phyloP scores from a whole-genome alignment of 306 rosid species.

The Cucumis melo region DNA sequence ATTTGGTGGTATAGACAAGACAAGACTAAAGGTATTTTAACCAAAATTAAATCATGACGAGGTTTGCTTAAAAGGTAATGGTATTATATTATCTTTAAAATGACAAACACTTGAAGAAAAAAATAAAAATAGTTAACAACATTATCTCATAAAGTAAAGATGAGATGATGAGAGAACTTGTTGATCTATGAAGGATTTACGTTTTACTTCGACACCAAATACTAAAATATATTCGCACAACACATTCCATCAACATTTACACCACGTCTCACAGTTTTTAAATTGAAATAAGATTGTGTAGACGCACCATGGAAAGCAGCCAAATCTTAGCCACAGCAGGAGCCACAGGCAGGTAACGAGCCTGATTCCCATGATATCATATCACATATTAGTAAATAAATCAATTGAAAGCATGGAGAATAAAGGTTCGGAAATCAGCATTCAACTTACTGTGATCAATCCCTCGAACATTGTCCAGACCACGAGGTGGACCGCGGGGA shows the following conservation, averaged over 20 bases:
- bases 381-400: background rate
- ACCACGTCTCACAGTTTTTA: background rate
- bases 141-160: background rate
- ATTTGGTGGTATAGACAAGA: no score
- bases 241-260: background rate
- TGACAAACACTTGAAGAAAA: no score
- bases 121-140: no score
- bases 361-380: conserved; percentile 35
- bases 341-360: conserved; percentile 89
- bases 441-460: conserved; percentile 72
- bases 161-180: background rate
- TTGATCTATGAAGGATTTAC: background rate
- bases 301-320: background rate
- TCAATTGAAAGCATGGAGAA: background rate
- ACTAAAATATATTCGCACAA: background rate
- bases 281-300: background rate
- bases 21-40: no score
- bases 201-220: background rate
- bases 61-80: no score
- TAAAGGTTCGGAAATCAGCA: background rate
- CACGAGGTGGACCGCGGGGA: conserved; percentile 77
- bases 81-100: no score
- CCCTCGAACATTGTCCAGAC: conserved; percentile 86
- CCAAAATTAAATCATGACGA: no score
- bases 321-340: conserved; percentile 74